Percentiles rank a stretch among this genome's conserved stretches.
Evolutionary conservation across 345 rosid species (phyloP).

Genomic region (Ceriops zippeliana): DNA sequence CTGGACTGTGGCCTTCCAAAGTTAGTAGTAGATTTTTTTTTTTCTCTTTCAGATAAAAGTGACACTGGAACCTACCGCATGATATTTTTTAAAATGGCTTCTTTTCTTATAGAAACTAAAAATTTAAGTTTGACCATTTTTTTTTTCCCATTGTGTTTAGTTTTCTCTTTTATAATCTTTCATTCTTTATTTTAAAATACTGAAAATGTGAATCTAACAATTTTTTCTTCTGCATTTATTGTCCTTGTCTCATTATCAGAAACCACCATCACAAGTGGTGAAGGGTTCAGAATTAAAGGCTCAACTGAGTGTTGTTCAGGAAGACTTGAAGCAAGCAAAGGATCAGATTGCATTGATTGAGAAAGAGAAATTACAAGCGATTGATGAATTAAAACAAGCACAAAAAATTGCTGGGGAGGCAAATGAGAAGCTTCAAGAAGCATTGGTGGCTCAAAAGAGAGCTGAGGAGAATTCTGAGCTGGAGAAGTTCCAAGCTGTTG

Average conservation of each 20-base stretch:
- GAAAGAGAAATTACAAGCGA: constrained; percentile 73
- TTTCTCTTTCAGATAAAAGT: too few species aligned
- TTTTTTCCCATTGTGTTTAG: too few species aligned
- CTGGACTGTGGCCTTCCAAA: too few species aligned
- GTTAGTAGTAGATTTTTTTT: too few species aligned
- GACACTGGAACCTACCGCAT: too few species aligned
- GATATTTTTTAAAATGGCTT: too few species aligned
- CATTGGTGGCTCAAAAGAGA: constrained; percentile 80
- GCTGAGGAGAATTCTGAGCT: constrained; percentile 80
- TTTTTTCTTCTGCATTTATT: constrained; percentile 25
- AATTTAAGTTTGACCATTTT: too few species aligned
- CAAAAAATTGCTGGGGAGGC: constrained; percentile 64
- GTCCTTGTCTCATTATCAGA: constrained; percentile 58
- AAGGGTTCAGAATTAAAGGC: constrained; percentile 65
- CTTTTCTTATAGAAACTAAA: too few species aligned
- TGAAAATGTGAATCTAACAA: constrained; percentile 44
- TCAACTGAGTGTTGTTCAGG: constrained; percentile 65
- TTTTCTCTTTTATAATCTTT: too few species aligned
- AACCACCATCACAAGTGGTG: constrained; percentile 42
- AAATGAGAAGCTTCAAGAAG: constrained; percentile 67
- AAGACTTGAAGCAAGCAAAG: constrained; percentile 86
- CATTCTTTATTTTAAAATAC: neutral
- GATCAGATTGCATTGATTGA: constrained; percentile 58
- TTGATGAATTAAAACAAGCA: constrained; percentile 70
- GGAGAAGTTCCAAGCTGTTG: constrained; percentile 85